Evolutionary conservation across 2,329 filamentous ascomycete species (phyloP).

Genomic region (Chaetomium globosum): DNA sequence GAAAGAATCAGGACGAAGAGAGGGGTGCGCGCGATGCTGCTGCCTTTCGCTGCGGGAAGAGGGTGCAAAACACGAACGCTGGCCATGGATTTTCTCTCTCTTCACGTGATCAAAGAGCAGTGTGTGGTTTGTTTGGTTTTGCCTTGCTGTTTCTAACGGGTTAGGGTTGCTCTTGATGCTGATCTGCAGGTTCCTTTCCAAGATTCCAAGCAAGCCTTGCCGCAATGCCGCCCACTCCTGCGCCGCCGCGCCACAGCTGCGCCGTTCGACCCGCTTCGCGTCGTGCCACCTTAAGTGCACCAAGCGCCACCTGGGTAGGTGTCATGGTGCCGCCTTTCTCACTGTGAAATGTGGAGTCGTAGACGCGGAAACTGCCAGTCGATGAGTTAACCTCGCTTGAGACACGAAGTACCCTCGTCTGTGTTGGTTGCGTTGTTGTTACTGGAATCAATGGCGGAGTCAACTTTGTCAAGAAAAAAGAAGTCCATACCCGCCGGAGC

Average conservation of each 20-base stretch:
- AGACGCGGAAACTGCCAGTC: not conserved
- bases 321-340: too few relatives aligned
- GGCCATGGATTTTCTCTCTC: not conserved
- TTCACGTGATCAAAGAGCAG: not conserved
- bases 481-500: not conserved
- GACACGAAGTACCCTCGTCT: not conserved
- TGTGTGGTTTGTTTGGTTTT: not conserved
- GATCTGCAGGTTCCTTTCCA: not conserved
- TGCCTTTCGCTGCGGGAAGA: conserved; percentile 17
- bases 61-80: conserved; percentile 1
- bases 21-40: conserved; percentile 2
- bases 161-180: not conserved
- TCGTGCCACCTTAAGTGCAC: not conserved
- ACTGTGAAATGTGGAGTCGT: not conserved
- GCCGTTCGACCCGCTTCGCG: not conserved
- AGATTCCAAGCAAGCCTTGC: not conserved
- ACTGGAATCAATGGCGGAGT: too few relatives aligned
- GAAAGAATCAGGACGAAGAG: not conserved
- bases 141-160: not conserved
- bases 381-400: too few relatives aligned
- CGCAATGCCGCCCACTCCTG: not conserved
- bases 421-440: not conserved
- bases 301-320: too few relatives aligned
- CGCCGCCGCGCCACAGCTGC: not conserved
- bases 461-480: too few relatives aligned